Base-by-base conservation (phyloP, 2,329 filamentous ascomycete species). In the Neoascochyta sp. region DNA sequence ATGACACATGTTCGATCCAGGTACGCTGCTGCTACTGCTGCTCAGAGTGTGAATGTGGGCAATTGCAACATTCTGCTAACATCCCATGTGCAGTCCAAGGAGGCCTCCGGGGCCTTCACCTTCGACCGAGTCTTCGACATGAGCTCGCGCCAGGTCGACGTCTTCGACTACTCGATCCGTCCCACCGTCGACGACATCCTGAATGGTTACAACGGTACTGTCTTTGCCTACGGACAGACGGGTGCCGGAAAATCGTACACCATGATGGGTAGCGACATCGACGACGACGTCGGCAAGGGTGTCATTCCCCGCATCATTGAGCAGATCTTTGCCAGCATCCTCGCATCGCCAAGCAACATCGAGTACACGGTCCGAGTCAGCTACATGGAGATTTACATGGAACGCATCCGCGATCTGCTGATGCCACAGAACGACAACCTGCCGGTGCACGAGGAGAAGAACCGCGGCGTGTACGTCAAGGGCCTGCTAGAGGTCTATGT, bases 311-410 rank as follows among this genome's bases (percentile, higher is more conserved):
- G 92, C 55, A 96, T 96, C 50, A 83, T 95, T 49, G 87, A 96
- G 67, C 90, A 96, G 69, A 95, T 96, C 61, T 96, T 96, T 63
- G 82, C 85, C 51, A 94, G 86, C 67, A 96, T 96, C 63, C 75
- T 95, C 67, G 80, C 85, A 13, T 95, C 88, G 52, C 86, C 90
- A 23, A 81, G 81, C 53, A 94, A 86, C 48, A 95, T 96, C 62
- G 92, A 96, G 67, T 96, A 96, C 66, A 96, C 89, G n/a, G 90
- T 98, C 30, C 81, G 89, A 34, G 90, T 96, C 58, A 95, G 88
- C 65, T 96, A 96, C 67, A 95, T 98, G 89, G 92, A 98, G 67
- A 96, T 98, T 45, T 98, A 98, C 72, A 98, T 96, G 92, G 92
- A 98, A 70, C 81, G 85, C 50, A 96, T 98, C 63, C 80, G 90